phyloP scores from a whole-genome alignment of 1,139 yeast species.

The Magnusiomyces fungicola region DNA sequence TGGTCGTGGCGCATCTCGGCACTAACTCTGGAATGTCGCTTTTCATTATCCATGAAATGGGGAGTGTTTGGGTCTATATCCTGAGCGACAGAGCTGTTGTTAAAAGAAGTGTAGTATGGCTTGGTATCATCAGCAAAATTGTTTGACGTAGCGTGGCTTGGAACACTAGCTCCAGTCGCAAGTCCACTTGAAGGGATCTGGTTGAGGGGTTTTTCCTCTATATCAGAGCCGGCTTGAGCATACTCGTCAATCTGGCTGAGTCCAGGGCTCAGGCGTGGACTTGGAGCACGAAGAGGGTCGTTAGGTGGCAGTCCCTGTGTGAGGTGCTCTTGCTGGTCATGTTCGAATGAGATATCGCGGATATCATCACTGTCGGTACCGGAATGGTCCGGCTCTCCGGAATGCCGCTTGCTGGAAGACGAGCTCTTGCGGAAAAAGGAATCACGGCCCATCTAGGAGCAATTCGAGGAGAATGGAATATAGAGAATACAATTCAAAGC shows the following conservation, averaged over 20 bases:
- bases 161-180: neutral
- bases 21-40: neutral
- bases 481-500: too few relatives aligned
- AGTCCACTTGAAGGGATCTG: neutral
- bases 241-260: neutral
- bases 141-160: too few relatives aligned
- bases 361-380: too few relatives aligned
- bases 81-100: neutral
- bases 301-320: too few relatives aligned
- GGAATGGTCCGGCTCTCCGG: too few relatives aligned
- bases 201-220: neutral
- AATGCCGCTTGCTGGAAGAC: too few relatives aligned
- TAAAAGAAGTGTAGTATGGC: neutral
- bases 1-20: neutral
- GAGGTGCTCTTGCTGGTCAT: too few relatives aligned
- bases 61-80: neutral
- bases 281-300: neutral
- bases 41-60: neutral
- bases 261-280: neutral
- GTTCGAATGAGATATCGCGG: too few relatives aligned
- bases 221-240: neutral
- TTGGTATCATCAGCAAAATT: neutral
- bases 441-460: too few relatives aligned
- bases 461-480: too few relatives aligned
- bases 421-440: too few relatives aligned